A percentile compares a stretch with the other conserved stretches of the same genome.
These are phyloP conservation scores for Vitis hybrid DNA, from an alignment of 177 flowering plant genomes.

Conservation along the genomic window DNA sequence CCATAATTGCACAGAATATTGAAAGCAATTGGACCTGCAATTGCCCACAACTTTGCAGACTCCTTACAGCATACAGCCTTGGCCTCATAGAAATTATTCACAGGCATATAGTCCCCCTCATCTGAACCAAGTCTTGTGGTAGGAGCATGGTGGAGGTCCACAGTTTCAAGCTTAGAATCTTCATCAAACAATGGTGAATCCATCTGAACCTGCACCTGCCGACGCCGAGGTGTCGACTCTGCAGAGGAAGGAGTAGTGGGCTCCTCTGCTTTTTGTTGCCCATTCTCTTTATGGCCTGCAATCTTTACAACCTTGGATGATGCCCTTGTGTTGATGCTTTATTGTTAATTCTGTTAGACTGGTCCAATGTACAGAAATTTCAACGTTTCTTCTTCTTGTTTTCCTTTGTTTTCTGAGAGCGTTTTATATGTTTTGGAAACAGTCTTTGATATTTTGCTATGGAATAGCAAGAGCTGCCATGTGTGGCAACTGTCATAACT, in stretches of 20 bases:
- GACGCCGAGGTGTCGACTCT: conserved; percentile 2
- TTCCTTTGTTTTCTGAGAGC: too few species aligned
- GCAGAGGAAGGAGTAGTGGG: conserved; percentile 15
- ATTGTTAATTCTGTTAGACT: background rate
- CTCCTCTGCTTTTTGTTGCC: conserved; percentile 16
- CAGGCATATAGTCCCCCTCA: conserved; percentile 44
- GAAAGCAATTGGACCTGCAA: conserved; percentile 72
- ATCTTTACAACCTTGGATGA: conserved; percentile 20
- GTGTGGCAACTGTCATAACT: too few species aligned
- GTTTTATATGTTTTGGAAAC: too few species aligned
- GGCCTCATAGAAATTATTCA: conserved; percentile 27
- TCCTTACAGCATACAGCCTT: conserved; percentile 36
- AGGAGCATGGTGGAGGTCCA: conserved; percentile 48
- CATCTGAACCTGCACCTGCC: background rate
- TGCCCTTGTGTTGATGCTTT: conserved; percentile 1
- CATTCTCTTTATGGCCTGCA: conserved; percentile 16
- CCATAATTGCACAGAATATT: conserved; percentile 70
- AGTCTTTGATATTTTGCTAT: too few species aligned
- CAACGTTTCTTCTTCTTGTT: too few species aligned
- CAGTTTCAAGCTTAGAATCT: conserved; percentile 2
- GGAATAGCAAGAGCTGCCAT: too few species aligned
- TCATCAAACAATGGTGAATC: conserved; percentile 18
- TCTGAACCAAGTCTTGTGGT: conserved; percentile 17
- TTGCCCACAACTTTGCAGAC: conserved; percentile 54
- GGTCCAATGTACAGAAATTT: too few species aligned